phyloP scores from a whole-genome alignment of 495 filamentous ascomycete species.

The Penicillium crystallinum region DNA sequence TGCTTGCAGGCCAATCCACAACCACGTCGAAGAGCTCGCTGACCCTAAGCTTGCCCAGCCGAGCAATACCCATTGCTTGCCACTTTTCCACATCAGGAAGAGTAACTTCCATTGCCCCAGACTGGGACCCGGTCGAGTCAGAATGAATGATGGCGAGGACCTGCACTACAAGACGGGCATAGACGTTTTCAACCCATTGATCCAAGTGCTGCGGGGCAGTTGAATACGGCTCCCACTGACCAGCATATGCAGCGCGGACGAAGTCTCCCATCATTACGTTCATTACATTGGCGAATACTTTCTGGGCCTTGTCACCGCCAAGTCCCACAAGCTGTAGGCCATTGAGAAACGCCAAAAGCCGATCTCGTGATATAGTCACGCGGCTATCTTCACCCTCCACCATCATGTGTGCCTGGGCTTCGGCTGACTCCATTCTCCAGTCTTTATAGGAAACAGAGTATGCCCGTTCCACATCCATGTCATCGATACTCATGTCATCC shows the following conservation, averaged over 20 bases:
- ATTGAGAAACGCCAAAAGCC: conserved; percentile 52
- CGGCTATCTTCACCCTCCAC: conserved; percentile 28
- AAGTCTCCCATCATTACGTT: conserved; percentile 62
- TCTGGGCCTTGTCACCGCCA: conserved; percentile 67
- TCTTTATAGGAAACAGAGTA: conserved; percentile 37
- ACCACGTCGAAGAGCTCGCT: conserved; percentile 85
- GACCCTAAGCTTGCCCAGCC: conserved; percentile 74
- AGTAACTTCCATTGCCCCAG: conserved; percentile 38
- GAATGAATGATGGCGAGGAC: conserved; percentile 48
- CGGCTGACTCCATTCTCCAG: conserved; percentile 30
- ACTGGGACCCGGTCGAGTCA: conserved; percentile 16
- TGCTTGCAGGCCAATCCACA: conserved; percentile 72
- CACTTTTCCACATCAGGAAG: conserved; percentile 66
- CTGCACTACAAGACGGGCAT: conserved; percentile 60
- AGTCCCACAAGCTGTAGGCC: conserved; percentile 67
- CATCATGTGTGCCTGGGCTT: conserved; percentile 32
- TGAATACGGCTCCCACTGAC: conserved; percentile 54
- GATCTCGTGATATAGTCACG: conserved; percentile 43
- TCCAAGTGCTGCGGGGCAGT: conserved; percentile 51
- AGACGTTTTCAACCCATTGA: conserved; percentile 69
- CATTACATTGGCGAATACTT: conserved; percentile 72
- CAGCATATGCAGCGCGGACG: conserved; percentile 55
- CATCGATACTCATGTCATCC: conserved; percentile 21
- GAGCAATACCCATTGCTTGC: conserved; percentile 72
- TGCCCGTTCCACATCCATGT: conserved; percentile 35